Evolutionary conservation across 768 basidiomycete species (phyloP), one percentile per base, ranked within the genome.

Genomic region (Lyophyllum semitale): DNA sequence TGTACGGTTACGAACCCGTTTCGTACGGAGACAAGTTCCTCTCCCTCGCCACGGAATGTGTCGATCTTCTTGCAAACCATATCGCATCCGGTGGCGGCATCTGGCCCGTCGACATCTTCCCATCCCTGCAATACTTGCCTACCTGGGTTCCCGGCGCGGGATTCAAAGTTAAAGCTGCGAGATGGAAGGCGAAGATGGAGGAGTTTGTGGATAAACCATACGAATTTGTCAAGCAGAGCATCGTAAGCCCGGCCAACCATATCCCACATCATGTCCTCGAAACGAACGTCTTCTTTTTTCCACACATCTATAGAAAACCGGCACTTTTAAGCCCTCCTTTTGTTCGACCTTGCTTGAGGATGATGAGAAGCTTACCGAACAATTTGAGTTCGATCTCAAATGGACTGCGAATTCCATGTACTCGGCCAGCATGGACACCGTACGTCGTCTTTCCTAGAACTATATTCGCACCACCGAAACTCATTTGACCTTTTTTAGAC

Each of bases 401-500:
- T 89, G 88, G 87, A 84, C 87, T 1, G 89, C 90, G n/a, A 90
- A 91, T 66, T 90, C 88, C 27, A 89, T 91, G 86, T 91, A 88
- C 65, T 73, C 78, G 6, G 83, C 80, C 15, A 85, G 85, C 60
- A 74, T 81, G 33, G 88, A 89, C 61, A 88, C 86, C 0, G 87
- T 85, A 43, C n/a, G 68, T 61, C 33, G 8, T 20, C 42, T 59
- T 46, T 2, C 18, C 13, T 41, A 44, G 44, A 26, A 27, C 49
- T 42, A 29, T 26, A 20, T 3, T 25, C 13, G 11, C 30, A 17
- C 5, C 17, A n/a, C 15, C 15, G 30, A 35, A 42, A 11, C 55
- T 58, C 48, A 54, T 26, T 45, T 32, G 15, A 43, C 18, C 23
- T n/a, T 37, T 49, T 40, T 32, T 58, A 82, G 84, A 87, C 79